Evolutionary conservation across 768 basidiomycete genomes (phyloP), one percentile per base, ranked within the genome.

Genomic region (Pleurotus djamor): DNA sequence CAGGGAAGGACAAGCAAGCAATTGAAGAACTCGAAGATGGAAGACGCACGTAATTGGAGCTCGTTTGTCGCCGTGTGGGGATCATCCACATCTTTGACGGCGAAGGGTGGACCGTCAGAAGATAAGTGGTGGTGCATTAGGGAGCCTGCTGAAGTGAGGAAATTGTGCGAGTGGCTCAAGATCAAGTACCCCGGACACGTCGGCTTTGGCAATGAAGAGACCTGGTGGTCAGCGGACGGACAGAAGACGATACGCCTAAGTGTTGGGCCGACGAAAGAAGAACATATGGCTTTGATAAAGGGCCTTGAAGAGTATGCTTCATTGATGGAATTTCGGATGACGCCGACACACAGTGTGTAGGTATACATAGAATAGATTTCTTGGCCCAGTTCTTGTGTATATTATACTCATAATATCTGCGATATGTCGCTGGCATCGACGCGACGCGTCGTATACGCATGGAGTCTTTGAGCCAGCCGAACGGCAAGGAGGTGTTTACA

Each of bases 1-100:
- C 79, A 78, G 65, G 69, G 70, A 59, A 80, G 71, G 66, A 80
- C 69, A 65, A 80, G 73, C 65, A 74, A 69, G 33, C 74, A 68
- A 57, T 67, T 68, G 32, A 41, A n/a, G 38, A 41, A n/a, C n/a
- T n/a, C n/a, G 4, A 41, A 9, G n/a, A n/a, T 9, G 38, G 38
- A 41, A 4, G 38, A 41, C 38, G 2, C 38, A 9, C 79, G 69
- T 59, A 78, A 82, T 35, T 94, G 91, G 91, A 77, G 84, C 1
- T 91, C 87, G 87, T 88, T 90, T 68, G 65, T 94, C n/a, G 84
- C 82, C 4, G 88, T 91, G 0, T 89, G 84, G 82, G 91, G 91
- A 1, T 82, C 41, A 49, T 47, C 71, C 70, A 80, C 73, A 61
- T 83, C 85, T 16, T 59, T 65, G 0, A 48, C 60, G 0, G 62